These are phyloP conservation scores for Avena insularis DNA, from an alignment of 176 grass and related monocot species.

Conservation along the genomic window DNA sequence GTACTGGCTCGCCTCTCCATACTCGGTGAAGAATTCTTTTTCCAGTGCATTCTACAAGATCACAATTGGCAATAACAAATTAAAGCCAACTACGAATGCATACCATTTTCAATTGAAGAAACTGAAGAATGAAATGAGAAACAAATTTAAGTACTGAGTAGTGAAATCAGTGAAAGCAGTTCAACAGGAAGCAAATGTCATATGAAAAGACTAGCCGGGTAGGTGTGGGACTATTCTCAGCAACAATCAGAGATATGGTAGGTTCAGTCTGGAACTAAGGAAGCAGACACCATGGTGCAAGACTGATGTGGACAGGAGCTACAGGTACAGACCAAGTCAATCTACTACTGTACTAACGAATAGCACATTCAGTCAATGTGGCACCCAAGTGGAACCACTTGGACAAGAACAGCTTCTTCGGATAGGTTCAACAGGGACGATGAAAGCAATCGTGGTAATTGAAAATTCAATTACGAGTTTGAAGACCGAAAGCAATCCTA, in stretches of 20 bases:
- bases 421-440: constrained; percentile 24
- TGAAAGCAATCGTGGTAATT: constrained; percentile 1
- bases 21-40: constrained; percentile 93
- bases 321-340: constrained; percentile 47
- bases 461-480: not conserved
- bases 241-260: constrained; percentile 2
- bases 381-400: constrained; percentile 31
- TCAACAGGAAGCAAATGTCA: not conserved
- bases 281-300: constrained; percentile 38
- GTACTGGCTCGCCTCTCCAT: constrained; percentile 80
- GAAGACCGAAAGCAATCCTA: not conserved
- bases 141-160: not conserved
- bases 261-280: not conserved
- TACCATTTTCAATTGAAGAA: not conserved
- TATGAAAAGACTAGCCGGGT: not conserved
- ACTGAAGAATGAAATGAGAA: not conserved
- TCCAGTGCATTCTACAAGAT: constrained; percentile 59
- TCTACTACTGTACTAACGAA: not conserved
- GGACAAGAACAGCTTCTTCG: constrained; percentile 19
- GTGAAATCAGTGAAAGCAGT: not conserved
- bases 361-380: not conserved
- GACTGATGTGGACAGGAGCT: not conserved
- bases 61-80: constrained; percentile 32
- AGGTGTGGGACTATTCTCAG: not conserved
- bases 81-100: not conserved